phyloP scores from a whole-genome alignment of 768 basidiomycete species.

The Russula dissimulans region DNA sequence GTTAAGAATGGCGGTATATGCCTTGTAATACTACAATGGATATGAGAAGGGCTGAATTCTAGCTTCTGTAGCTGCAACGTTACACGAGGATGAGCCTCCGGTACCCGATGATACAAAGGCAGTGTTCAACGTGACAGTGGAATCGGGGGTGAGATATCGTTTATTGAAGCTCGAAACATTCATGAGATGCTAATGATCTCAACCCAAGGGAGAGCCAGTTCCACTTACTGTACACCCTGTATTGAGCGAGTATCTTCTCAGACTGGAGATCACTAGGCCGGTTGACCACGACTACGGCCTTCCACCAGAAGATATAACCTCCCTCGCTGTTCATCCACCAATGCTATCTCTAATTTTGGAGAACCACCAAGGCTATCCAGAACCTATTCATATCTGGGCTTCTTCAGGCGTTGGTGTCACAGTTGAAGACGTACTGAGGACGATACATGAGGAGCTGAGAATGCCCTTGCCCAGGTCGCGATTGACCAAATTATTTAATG shows the following conservation, averaged over 20 bases:
- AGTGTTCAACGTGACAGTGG: background rate
- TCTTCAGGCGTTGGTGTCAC: background rate
- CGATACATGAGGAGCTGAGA: background rate
- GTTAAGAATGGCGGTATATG: slow-evolving; percentile 6
- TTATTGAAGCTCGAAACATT: background rate
- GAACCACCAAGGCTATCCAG: background rate
- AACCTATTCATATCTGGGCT: background rate
- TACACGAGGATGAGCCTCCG: background rate
- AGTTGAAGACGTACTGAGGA: background rate
- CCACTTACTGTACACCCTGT: background rate
- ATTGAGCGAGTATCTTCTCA: background rate
- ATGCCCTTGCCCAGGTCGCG: background rate
- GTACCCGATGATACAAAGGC: background rate
- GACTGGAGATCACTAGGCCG: background rate
- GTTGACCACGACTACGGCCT: background rate
- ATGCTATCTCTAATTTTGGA: background rate
- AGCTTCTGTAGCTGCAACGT: background rate
- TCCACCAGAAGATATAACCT: background rate
- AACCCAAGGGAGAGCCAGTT: background rate
- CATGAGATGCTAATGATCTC: background rate
- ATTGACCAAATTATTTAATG: no score
- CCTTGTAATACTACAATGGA: background rate
- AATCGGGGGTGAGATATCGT: background rate
- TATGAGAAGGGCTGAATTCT: background rate
- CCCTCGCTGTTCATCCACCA: background rate